phyloP scores from a whole-genome alignment of 345 rosid genomes.

The Durio zibethinus region DNA sequence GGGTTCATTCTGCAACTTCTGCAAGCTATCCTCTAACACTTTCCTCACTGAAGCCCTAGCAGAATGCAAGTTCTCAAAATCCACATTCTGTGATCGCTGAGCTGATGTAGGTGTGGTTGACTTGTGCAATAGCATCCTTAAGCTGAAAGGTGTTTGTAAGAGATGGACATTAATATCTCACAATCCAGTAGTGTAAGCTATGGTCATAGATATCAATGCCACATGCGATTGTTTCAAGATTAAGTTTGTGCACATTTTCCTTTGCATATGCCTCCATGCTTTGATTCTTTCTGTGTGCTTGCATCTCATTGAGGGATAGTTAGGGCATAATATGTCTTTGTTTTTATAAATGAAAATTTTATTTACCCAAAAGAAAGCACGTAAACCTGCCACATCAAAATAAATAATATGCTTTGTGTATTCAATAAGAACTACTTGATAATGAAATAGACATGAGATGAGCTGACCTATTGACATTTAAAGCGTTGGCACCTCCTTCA shows the following conservation, averaged over 20 bases:
- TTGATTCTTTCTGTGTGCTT: background rate
- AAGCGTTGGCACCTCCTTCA: constrained; percentile 90
- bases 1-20: constrained; percentile 64
- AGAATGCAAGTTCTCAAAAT: constrained; percentile 47
- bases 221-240: background rate
- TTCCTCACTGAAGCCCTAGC: constrained; percentile 68
- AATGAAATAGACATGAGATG: constrained; percentile 11
- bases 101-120: constrained; percentile 46
- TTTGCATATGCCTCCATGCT: background rate
- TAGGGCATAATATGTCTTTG: background rate
- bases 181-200: background rate
- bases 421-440: background rate
- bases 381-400: too few relatives aligned
- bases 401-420: too few relatives aligned
- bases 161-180: constrained; percentile 12
- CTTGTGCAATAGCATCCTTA: constrained; percentile 84
- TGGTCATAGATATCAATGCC: background rate
- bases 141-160: constrained; percentile 49
- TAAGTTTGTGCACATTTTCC: background rate
- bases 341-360: too few relatives aligned
- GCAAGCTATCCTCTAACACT: constrained; percentile 67
- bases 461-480: constrained; percentile 80
- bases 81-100: constrained; percentile 61
- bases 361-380: too few relatives aligned
- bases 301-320: background rate